Evolutionary conservation across 768 basidiomycete genomes (phyloP).

Genomic region (Punctularia strigosozonata): DNA sequence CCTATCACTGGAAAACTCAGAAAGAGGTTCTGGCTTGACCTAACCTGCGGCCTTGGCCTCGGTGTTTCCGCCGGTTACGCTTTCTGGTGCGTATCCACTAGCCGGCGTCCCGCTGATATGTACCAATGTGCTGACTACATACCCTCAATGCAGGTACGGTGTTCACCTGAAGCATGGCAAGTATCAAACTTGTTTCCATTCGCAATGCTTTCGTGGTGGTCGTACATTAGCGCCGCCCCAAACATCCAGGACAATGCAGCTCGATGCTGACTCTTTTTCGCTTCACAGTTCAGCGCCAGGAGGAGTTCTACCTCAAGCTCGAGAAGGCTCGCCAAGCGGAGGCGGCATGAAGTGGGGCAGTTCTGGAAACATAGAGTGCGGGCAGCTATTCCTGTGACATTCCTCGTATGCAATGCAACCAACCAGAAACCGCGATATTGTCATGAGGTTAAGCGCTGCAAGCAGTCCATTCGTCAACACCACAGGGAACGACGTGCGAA

Average conservation of each 20-base stretch:
- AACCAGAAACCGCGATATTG: too few species aligned
- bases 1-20: constrained; percentile 92
- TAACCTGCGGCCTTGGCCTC: constrained; percentile 64
- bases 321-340: too few species aligned
- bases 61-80: constrained; percentile 65
- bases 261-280: constrained; percentile 11
- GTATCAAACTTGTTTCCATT: constrained; percentile 19
- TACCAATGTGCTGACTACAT: too few species aligned
- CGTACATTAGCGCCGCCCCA: background rate
- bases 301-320: constrained; percentile 78
- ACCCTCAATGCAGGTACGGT: constrained; percentile 58
- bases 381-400: too few species aligned
- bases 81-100: constrained; percentile 65
- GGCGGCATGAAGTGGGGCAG: too few species aligned
- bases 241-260: too few species aligned
- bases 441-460: too few species aligned
- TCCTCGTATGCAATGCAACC: too few species aligned
- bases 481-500: too few species aligned
- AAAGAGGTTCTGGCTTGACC: constrained; percentile 83
- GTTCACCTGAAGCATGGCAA: constrained; percentile 64
- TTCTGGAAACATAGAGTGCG: too few species aligned
- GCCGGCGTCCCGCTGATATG: background rate
- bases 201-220: background rate
- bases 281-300: constrained; percentile 64
- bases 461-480: too few species aligned